Conservation (phyloP, 2,329 filamentous ascomycete species). For the Lasiodiplodia sp. region DNA sequence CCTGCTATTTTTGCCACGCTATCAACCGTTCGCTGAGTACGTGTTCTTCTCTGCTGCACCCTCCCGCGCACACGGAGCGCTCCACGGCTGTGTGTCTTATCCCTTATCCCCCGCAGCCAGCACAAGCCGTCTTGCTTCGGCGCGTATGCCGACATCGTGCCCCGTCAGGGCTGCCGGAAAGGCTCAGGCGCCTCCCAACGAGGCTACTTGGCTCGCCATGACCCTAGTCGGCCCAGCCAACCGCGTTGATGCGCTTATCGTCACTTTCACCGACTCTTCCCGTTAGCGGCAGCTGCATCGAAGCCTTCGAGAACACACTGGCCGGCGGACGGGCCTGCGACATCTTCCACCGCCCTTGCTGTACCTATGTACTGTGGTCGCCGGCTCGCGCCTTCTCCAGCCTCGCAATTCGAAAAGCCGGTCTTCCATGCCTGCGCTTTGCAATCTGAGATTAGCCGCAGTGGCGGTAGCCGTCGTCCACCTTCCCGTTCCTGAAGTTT, state of each 20-base stretch:
- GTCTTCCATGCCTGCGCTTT: not conserved
- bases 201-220: conserved; percentile 2
- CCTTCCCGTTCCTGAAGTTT: conserved; percentile 21
- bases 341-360: conserved; percentile 1
- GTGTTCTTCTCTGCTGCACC: conserved; percentile 20
- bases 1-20: conserved; percentile 29
- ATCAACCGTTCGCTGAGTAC: not conserved
- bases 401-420: not conserved
- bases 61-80: conserved; percentile 18
- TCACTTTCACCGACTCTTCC: conserved; percentile 28
- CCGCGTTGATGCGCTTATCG: conserved; percentile 19
- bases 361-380: not conserved
- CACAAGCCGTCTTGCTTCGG: conserved; percentile 23
- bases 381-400: not conserved
- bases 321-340: conserved; percentile 4
- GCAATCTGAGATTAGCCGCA: conserved; percentile 1
- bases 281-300: conserved; percentile 17
- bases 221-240: conserved; percentile 15
- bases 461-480: not conserved
- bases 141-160: conserved; percentile 8
- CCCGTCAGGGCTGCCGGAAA: conserved; percentile 1
- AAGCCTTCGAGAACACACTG: conserved; percentile 26
- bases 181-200: conserved; percentile 8
- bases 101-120: conserved; percentile 26
- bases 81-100: conserved; percentile 24